Percentiles rank a stretch among this genome's conserved stretches.
These are phyloP conservation scores for Dichotomocladium elegans DNA, from an alignment of 371 early-diverging fungal genomes.

Conservation along the genomic window DNA sequence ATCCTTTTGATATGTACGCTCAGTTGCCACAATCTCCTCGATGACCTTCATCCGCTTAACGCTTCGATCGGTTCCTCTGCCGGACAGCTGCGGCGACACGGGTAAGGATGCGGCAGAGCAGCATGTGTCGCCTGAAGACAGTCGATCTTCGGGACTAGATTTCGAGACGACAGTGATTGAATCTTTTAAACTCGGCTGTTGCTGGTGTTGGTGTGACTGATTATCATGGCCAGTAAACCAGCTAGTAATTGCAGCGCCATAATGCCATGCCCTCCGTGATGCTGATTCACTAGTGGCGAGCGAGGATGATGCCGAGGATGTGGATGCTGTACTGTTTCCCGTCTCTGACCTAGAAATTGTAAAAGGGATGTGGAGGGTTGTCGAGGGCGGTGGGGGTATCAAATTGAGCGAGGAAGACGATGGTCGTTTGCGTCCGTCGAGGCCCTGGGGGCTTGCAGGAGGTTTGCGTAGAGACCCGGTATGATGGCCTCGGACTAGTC, in stretches of 20 bases:
- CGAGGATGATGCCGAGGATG: conserved; percentile 17
- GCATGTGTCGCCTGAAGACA: conserved; percentile 1
- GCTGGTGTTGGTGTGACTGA: conserved; percentile 8
- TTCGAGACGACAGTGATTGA: conserved; percentile 18
- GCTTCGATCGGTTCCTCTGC: background rate
- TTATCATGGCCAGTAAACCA: conserved; percentile 17
- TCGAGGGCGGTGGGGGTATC: conserved; percentile 6
- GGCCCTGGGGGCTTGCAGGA: background rate
- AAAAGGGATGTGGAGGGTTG: conserved; percentile 15
- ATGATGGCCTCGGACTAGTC: background rate
- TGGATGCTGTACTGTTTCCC: conserved; percentile 20
- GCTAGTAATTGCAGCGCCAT: conserved; percentile 14
- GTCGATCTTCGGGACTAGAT: background rate
- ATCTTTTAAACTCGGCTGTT: conserved; percentile 12
- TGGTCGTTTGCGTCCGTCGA: background rate
- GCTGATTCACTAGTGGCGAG: conserved; percentile 8
- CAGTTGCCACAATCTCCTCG: conserved; percentile 71
- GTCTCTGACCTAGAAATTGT: conserved; percentile 10
- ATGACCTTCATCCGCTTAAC: conserved; percentile 47
- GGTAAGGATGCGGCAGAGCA: conserved; percentile 2
- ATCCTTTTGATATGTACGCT: conserved; percentile 62
- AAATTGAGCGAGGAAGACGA: conserved; percentile 1
- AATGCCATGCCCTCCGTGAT: conserved; percentile 18
- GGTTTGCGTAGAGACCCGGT: background rate
- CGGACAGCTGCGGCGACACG: conserved; percentile 13